A percentile compares a stretch with the other conserved stretches of the same genome.
Evolutionary conservation across 441 rosid genomes (phyloP).

Genomic region (Lepidium campestre): DNA sequence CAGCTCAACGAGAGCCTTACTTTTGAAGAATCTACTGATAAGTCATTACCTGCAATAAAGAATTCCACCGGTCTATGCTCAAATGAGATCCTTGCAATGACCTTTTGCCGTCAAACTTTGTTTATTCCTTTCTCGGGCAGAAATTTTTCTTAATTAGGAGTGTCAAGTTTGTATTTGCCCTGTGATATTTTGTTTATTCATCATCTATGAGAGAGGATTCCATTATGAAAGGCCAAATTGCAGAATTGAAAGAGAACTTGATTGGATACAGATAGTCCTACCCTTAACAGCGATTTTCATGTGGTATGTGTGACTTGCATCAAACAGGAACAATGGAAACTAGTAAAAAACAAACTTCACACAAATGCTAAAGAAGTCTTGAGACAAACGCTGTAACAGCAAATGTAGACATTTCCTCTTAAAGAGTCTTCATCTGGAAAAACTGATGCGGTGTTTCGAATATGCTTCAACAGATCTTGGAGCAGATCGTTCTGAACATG

Average conservation of each 20-base stretch:
- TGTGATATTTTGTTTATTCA: not conserved
- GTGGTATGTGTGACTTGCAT: not conserved
- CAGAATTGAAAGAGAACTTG: not conserved
- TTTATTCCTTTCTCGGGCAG: not conserved
- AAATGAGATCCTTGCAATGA: constrained; percentile 6
- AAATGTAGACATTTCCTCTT: not conserved
- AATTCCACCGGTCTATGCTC: not conserved
- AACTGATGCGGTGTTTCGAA: constrained; percentile 8
- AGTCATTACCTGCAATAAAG: constrained; percentile 9
- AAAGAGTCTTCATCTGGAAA: constrained; percentile 8
- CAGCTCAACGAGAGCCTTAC: constrained; percentile 62
- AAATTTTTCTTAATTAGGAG: constrained; percentile 9
- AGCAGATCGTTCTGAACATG: not conserved
- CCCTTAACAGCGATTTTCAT: not conserved
- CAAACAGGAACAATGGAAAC: not conserved
- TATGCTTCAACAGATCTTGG: not conserved
- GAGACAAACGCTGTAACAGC: not conserved
- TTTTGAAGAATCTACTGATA: constrained; percentile 29
- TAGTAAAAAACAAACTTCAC: constrained; percentile 3
- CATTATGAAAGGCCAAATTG: not conserved
- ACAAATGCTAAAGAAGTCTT: not conserved
- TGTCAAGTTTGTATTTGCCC: not conserved
- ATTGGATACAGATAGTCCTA: not conserved
- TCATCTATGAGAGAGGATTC: not conserved
- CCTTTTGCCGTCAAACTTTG: constrained; percentile 12